A percentile compares a stretch with the other conserved stretches of the same genome.
Evolutionary conservation across 495 filamentous ascomycete species (phyloP).

Genomic region (Aspergillus ellipticus): DNA sequence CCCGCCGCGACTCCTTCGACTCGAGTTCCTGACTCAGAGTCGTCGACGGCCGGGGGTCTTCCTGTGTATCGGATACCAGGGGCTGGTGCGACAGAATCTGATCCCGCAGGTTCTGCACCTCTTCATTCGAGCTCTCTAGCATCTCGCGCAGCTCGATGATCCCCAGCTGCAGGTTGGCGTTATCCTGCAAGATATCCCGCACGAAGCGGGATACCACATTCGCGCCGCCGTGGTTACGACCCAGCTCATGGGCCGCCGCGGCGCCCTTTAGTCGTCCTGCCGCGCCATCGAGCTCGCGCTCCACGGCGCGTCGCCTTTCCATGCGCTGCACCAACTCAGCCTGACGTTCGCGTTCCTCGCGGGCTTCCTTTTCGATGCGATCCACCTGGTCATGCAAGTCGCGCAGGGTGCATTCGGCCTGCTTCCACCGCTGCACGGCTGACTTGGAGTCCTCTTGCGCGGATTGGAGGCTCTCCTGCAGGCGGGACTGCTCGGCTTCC

Average conservation of each 20-base stretch:
- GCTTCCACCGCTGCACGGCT: constrained; percentile 75
- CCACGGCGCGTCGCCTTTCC: constrained; percentile 69
- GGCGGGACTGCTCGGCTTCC: constrained; percentile 71
- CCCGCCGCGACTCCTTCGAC: constrained; percentile 43
- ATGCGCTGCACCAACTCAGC: constrained; percentile 75
- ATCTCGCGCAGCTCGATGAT: constrained; percentile 89
- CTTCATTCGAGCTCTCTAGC: constrained; percentile 88
- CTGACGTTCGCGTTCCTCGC: constrained; percentile 78
- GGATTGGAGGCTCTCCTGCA: constrained; percentile 61
- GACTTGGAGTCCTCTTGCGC: constrained; percentile 69
- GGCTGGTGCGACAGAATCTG: constrained; percentile 81
- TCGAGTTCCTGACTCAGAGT: constrained; percentile 69
- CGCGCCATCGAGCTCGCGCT: constrained; percentile 71
- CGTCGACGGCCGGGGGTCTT: constrained; percentile 23
- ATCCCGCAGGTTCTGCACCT: constrained; percentile 81
- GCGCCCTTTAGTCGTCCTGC: constrained; percentile 75
- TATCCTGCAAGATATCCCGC: constrained; percentile 91
- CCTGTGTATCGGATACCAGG: constrained; percentile 35
- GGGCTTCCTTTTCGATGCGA: constrained; percentile 78
- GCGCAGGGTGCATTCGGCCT: constrained; percentile 69
- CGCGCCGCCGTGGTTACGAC: constrained; percentile 50
- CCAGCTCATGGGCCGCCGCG: constrained; percentile 60
- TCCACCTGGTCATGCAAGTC: constrained; percentile 84
- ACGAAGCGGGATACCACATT: constrained; percentile 88
- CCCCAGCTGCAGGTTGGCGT: constrained; percentile 84